Conservation (phyloP, 78 protist genomes). For the Dictyostelium intermedium region DNA sequence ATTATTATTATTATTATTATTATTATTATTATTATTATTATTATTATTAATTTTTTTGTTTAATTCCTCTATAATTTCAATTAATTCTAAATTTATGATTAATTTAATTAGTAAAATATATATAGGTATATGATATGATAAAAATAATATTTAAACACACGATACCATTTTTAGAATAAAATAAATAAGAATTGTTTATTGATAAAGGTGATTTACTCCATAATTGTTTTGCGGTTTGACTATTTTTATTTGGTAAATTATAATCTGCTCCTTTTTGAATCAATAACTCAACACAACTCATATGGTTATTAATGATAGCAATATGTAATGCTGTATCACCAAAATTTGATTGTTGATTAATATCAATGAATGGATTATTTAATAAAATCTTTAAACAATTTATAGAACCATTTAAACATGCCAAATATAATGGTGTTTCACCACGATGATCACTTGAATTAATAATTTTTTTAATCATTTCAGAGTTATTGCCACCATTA, state of each 20-base stretch:
- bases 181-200: constrained; percentile 3
- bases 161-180: constrained; percentile 28
- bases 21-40: neutral
- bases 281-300: constrained; percentile 26
- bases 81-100: neutral
- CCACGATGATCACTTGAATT: neutral
- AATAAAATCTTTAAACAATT: constrained; percentile 8
- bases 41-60: neutral
- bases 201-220: constrained; percentile 23
- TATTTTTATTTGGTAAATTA: constrained; percentile 12
- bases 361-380: neutral
- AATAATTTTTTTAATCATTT: neutral
- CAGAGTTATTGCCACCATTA: neutral
- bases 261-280: constrained; percentile 32
- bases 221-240: constrained; percentile 4
- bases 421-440: constrained; percentile 51
- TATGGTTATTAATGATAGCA: constrained; percentile 11
- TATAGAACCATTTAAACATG: constrained; percentile 8
- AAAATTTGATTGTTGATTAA: constrained; percentile 18
- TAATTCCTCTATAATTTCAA: neutral
- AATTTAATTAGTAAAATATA: neutral
- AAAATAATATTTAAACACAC: neutral
- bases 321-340: constrained; percentile 61
- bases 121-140: neutral
- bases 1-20: neutral